A percentile compares a stretch with the other conserved stretches of the same genome.
phyloP scores from a whole-genome alignment of 2,329 filamentous ascomycete genomes.

The Diaporthe humulicola region DNA sequence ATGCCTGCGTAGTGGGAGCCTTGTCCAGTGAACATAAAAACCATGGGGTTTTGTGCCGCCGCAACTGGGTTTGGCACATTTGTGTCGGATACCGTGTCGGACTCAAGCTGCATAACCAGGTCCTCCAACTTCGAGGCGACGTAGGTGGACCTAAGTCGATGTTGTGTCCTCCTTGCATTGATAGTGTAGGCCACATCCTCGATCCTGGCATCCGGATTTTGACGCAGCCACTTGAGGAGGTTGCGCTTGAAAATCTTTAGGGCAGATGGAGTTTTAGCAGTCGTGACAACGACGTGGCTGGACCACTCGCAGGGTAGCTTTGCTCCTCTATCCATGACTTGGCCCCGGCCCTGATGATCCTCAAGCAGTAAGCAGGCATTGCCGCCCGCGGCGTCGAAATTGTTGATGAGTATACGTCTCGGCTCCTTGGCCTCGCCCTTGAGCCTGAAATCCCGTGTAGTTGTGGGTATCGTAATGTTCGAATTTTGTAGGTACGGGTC shows the following conservation, averaged over 20 bases:
- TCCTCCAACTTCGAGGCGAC: neutral
- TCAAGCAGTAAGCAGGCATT: conserved; percentile 23
- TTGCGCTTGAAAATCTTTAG: neutral
- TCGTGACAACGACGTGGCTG: neutral
- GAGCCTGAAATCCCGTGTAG: neutral
- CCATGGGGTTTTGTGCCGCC: conserved; percentile 44
- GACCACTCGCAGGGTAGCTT: conserved; percentile 60
- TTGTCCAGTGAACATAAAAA: conserved; percentile 46
- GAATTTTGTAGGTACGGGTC: conserved; percentile 38
- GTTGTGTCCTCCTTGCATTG: neutral
- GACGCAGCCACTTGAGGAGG: neutral
- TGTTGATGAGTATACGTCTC: neutral
- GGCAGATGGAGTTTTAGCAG: neutral
- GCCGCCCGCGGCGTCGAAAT: conserved; percentile 15
- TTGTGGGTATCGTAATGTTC: neutral
- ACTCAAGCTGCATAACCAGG: conserved; percentile 18
- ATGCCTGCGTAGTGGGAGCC: conserved; percentile 41
- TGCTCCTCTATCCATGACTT: conserved; percentile 33
- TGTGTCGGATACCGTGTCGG: conserved; percentile 45
- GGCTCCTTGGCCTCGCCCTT: neutral
- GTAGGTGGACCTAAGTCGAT: neutral
- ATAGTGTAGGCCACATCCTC: conserved; percentile 41
- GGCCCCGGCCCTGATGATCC: conserved; percentile 49
- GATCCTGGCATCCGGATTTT: neutral
- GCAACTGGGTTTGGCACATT: neutral